Conservation (phyloP, 495 filamentous ascomycete species). For the Hyaloscypha bicolor region DNA sequence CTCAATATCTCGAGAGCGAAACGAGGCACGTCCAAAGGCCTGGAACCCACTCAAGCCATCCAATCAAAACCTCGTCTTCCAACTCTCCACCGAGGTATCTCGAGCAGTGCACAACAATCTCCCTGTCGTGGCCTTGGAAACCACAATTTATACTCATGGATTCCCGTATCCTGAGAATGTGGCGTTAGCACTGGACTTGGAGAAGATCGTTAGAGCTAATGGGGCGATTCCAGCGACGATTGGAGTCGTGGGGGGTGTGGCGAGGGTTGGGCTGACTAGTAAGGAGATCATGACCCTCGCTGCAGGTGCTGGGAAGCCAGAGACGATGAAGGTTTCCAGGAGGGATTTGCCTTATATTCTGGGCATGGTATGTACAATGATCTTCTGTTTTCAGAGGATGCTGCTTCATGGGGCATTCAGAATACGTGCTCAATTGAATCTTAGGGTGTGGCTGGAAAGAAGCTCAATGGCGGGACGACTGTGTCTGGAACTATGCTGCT, state of each 20-base stretch:
- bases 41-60: not conserved
- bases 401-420: not conserved
- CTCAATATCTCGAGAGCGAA: not conserved
- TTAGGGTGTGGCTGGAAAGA: constrained; percentile 64
- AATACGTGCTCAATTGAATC: not conserved
- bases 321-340: constrained; percentile 78
- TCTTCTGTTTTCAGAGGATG: not conserved
- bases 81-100: constrained; percentile 79
- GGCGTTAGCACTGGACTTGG: constrained; percentile 67
- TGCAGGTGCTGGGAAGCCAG: constrained; percentile 60
- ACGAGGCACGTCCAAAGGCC: not conserved
- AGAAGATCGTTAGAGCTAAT: constrained; percentile 73
- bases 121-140: constrained; percentile 90
- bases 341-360: constrained; percentile 81
- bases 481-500: constrained; percentile 92
- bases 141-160: constrained; percentile 76
- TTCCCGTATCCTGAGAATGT: constrained; percentile 84
- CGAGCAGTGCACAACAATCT: constrained; percentile 70
- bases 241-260: constrained; percentile 79
- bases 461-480: constrained; percentile 86
- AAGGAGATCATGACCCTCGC: constrained; percentile 74
- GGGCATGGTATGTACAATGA: constrained; percentile 63
- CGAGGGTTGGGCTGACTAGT: constrained; percentile 71
- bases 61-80: constrained; percentile 16
- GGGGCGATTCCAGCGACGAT: constrained; percentile 93